Evolutionary conservation across 2,329 filamentous ascomycete species (phyloP), one percentile per base, ranked within the genome.

Genomic region (Kalaharituber pfeilii): DNA sequence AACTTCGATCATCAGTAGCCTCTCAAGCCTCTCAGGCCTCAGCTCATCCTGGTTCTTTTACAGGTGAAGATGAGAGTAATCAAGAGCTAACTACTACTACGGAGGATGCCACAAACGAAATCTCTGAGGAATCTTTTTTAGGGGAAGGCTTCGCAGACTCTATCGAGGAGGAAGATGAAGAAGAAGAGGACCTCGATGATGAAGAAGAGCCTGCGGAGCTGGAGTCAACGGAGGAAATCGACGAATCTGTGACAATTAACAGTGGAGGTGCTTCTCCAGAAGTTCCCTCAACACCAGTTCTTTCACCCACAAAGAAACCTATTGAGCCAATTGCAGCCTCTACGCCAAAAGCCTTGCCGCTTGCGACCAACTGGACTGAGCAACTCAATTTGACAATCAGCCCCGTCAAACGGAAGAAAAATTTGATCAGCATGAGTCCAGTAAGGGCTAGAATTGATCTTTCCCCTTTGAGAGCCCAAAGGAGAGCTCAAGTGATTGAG

Each of bases 331-430:
- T 57, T 79, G 75, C n/a, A 77, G 76, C 50, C 67, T 72, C 25
- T 78, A 78, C 67, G 66, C 69, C 55, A 68, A 71, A 57, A 71
- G 73, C 51, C 69, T 73, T 62, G 45, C 57, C 60, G 11, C 72
- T 77, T 59, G 84, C 82, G 53, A 85, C 88, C 56, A 84, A 94
- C 66, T 98, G 91, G 91, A 83, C 87, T 62, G 84, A 91, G 62
- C 88, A 95, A 71, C 75, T 98, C 59, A 85, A 87, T 67, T 87
- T 87, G 62, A 96, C 91, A 5, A 86, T 96, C 62, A 94, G 86
- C 65, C 89, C 91, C 5, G 81, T 85, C 65, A 96, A 96, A 72
- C 61, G 58, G 26, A 57, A 60, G 44, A 61, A 59, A 11, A 25
- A 47, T 15, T 20, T 47, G 42, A 25, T 22, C 11, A 22, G 18